Percentiles rank a stretch among this genome's conserved stretches.
These are phyloP conservation scores for Typha latifolia DNA, from an alignment of 176 grass and related monocot genomes.

Conservation along the genomic window DNA sequence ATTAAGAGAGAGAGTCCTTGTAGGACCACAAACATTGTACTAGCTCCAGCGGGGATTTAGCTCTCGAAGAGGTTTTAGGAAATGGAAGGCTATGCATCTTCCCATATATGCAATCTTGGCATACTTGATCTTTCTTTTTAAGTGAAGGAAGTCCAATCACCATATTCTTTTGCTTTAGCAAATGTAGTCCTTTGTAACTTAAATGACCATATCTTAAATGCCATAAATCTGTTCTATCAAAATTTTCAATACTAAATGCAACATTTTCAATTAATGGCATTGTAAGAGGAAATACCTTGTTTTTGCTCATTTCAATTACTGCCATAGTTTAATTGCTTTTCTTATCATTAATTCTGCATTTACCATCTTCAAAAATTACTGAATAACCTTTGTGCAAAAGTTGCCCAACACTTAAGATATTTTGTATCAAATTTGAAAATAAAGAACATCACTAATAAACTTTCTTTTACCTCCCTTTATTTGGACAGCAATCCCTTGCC, in stretches of 20 bases:
- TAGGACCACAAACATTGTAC: constrained; percentile 1
- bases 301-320: no score
- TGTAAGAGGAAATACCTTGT: not conserved
- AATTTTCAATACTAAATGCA: not conserved
- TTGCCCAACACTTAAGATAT: no score
- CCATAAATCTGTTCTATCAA: no score
- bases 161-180: no score
- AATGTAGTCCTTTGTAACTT: no score
- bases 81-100: no score
- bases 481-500: not conserved
- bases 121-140: no score
- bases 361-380: not conserved
- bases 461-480: not conserved
- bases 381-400: not conserved
- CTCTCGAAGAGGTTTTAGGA: not conserved
- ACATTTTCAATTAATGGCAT: not conserved
- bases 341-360: not conserved
- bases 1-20: not conserved
- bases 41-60: not conserved
- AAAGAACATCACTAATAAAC: no score
- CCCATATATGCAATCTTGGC: no score
- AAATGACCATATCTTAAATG: no score
- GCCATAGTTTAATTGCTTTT: not conserved
- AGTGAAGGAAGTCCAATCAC: no score
- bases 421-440: no score